Evolutionary conservation across 495 filamentous ascomycete genomes (phyloP), one percentile per base, ranked within the genome.

Genomic region (Pseudoneurospora amorphoporcata): DNA sequence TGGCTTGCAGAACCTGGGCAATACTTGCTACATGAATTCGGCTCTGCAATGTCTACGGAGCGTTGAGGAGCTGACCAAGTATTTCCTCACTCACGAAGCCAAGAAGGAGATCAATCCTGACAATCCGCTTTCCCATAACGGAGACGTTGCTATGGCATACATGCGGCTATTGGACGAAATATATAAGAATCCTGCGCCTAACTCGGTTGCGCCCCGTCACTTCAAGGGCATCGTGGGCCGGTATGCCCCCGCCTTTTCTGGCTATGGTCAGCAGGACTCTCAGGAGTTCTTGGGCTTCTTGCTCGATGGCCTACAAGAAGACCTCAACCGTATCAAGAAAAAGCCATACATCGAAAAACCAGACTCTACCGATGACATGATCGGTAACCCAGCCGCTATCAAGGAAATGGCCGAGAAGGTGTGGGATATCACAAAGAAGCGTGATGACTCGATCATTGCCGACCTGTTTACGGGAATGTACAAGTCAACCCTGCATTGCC

Each of bases 11-110:
- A 99, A 99, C 77, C 82, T 98, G 37, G 95, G 95, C 19, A 99
- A 99, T 76, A 98, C 95, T 0, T 99, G 95, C 82, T 99, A 98
- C 81, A 97, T 98, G 93, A 98, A 98, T 81, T 97, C 95, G 17
- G 95, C 96, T 29, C 82, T 98, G 69, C 95, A 99, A 79, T 98
- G 95, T 78, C 86, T 99, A 45, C 88, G 94, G 41, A 94, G 91
- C 74, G 92, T 97, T 3, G 92, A 96, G 73, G 95, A 99, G 81
- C 83, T 99, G 76, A 93, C 92, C 7, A 88, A 91, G 72, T 99
- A 97, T 81, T 98, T 98, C 80, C 82, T 98, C 23, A 89, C 86
- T 71, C 86, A 89, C 69, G 84, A 89, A 72, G 92, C 92, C 77
- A 89, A 91, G 72, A 79, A 84, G 53, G 95, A 99, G 68, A 82